Base-by-base conservation (phyloP, 768 basidiomycete species). In the Rhodocollybia butyracea region DNA sequence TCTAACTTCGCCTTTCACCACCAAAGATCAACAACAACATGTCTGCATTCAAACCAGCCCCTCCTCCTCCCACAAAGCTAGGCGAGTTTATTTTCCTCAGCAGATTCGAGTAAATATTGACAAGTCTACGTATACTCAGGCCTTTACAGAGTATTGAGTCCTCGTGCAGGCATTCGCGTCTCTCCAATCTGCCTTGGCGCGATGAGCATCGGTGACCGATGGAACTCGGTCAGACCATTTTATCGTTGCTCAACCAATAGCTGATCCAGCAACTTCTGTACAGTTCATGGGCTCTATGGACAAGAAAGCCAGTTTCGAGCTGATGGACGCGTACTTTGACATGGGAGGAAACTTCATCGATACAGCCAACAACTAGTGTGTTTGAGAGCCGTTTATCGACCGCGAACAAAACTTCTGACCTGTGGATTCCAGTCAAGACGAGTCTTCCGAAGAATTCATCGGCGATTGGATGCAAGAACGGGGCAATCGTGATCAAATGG, bases 401-500 rank as follows among this genome's bases (percentile, higher is more conserved):
- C 43, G 34, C 19, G 7, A 10, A 32, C 17, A 17, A 13, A 11
- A 34, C 27, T 11, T 22, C 32, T 51, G 10, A 29, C 8, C 19
- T 13, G 21, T 46, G 17, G 7, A 15, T 15, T 3, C 15, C 38
- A 79, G 76, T 55, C 81, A 85, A 60, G 74, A 82, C 54, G 83
- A 79, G 56, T 61, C 73, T 21, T 82, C 80, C 2, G 84, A 88
- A 62, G 51, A 60, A 45, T 76, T 77, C 58, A 71, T 82, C 27
- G 81, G 80, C 6, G 80, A 82, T 61, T 83, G 80, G 80, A 75
- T 77, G 54, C 71, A 77, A 58, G 60, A 66, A 32, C 67, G 77
- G 21, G 70, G 70, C 0, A 76, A 74, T 48, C 69, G 81, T 3
- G 76, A 81, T 57, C 75, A 77, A 57, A 65, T 83, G 12, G 76